These are phyloP conservation scores for Escovopsis sp. DNA, from an alignment of 2,329 filamentous ascomycete species.

Conservation along the genomic window DNA sequence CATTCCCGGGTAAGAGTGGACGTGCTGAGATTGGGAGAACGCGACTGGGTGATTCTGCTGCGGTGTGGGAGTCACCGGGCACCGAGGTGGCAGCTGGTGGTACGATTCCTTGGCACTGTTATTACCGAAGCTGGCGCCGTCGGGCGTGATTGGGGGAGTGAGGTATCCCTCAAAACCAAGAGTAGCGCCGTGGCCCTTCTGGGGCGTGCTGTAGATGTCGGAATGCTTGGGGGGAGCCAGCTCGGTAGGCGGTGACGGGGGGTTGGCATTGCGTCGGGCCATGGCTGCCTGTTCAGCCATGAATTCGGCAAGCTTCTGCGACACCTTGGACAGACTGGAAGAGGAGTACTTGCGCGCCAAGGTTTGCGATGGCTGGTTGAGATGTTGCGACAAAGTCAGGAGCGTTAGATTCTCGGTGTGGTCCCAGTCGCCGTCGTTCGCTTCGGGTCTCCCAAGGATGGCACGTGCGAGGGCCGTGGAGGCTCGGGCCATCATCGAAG, in stretches of 20 bases:
- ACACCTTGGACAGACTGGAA: conserved; percentile 36
- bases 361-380: conserved; percentile 43
- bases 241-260: conserved; percentile 47
- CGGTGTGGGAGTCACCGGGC: conserved; percentile 49
- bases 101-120: conserved; percentile 33
- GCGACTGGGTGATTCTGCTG: conserved; percentile 24
- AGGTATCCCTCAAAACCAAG: conserved; percentile 60
- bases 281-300: conserved; percentile 45
- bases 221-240: conserved; percentile 34
- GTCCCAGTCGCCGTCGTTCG: conserved; percentile 63
- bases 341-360: conserved; percentile 46
- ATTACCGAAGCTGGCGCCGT: conserved; percentile 42
- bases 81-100: conserved; percentile 35
- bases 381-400: conserved; percentile 42
- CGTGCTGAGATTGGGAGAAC: conserved; percentile 15
- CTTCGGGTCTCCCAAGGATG: conserved; percentile 68
- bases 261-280: conserved; percentile 31
- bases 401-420: conserved; percentile 54
- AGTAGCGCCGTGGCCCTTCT: conserved; percentile 55
- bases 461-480: conserved; percentile 76
- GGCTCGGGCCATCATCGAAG: conserved; percentile 79
- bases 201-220: conserved; percentile 61
- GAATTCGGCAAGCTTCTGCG: conserved; percentile 42
- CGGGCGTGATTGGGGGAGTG: conserved; percentile 75
- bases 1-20: conserved; percentile 23